Evolutionary conservation across 305 asterid species (phyloP).

Genomic region (Rubia tinctorum): DNA sequence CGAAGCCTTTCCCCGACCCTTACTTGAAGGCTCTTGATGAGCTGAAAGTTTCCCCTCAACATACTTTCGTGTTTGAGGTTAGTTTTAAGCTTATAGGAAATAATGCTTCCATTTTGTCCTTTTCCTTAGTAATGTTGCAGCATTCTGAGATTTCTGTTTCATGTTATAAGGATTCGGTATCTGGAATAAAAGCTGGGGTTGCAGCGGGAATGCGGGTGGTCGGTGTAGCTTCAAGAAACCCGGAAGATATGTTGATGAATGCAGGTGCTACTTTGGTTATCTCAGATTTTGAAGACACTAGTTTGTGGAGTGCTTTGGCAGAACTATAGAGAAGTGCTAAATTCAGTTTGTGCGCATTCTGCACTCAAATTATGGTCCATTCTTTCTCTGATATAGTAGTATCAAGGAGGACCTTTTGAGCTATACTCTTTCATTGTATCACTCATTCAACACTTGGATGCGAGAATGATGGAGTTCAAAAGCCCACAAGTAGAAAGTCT

Average conservation of each 20-base stretch:
- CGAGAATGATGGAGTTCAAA: no score
- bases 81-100: neutral
- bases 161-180: slow-evolving; percentile 54
- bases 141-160: neutral
- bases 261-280: slow-evolving; percentile 62
- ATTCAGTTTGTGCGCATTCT: neutral
- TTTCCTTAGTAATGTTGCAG: neutral
- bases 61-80: slow-evolving; percentile 71
- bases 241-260: slow-evolving; percentile 42
- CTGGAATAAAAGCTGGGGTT: slow-evolving; percentile 76
- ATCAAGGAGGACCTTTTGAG: neutral
- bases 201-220: slow-evolving; percentile 80
- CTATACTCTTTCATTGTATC: neutral
- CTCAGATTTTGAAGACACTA: slow-evolving; percentile 53
- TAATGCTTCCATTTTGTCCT: neutral
- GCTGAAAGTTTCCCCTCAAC: slow-evolving; percentile 56
- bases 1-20: slow-evolving; percentile 85
- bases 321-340: slow-evolving; percentile 22
- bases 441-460: no score
- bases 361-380: neutral
- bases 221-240: slow-evolving; percentile 60
- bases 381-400: neutral
- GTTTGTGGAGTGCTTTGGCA: slow-evolving; percentile 55
- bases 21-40: slow-evolving; percentile 59
- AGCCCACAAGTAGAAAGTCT: no score